Evolutionary conservation across 768 basidiomycete genomes (phyloP).

Genomic region (Xerocomus brunneocitrinus): DNA sequence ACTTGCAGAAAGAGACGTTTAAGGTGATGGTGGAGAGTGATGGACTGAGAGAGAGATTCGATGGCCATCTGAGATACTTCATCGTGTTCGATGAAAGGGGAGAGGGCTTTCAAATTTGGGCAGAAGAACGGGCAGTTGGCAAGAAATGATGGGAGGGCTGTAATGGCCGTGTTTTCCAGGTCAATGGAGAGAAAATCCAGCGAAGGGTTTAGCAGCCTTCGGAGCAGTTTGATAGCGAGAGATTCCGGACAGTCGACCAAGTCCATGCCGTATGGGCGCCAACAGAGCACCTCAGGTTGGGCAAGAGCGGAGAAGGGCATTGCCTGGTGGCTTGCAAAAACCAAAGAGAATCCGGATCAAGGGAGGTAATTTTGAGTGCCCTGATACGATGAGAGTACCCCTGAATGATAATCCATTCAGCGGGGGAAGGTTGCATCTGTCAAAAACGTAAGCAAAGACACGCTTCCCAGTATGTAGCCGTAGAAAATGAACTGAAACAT

Average conservation of each 20-base stretch:
- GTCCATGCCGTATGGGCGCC: background rate
- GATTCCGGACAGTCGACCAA: background rate
- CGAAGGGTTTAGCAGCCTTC: background rate
- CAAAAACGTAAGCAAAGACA: background rate
- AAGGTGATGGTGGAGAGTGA: background rate
- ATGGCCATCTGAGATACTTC: background rate
- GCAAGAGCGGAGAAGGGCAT: background rate
- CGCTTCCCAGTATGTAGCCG: no score
- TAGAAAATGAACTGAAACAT: background rate
- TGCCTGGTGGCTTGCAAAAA: constrained; percentile 2
- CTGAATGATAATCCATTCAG: background rate
- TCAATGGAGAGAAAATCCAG: background rate
- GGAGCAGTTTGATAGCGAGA: background rate
- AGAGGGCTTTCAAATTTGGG: background rate
- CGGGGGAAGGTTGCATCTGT: background rate
- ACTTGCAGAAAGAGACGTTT: background rate
- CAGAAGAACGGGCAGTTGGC: background rate
- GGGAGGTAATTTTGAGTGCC: background rate
- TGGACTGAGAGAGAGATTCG: background rate
- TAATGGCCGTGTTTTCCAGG: no score
- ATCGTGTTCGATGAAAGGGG: background rate
- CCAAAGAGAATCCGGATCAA: background rate
- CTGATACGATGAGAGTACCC: background rate
- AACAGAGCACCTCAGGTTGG: constrained; percentile 4
- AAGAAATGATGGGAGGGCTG: background rate